phyloP scores from a whole-genome alignment of 2,329 filamentous ascomycete species.

The Fusarium sp. region DNA sequence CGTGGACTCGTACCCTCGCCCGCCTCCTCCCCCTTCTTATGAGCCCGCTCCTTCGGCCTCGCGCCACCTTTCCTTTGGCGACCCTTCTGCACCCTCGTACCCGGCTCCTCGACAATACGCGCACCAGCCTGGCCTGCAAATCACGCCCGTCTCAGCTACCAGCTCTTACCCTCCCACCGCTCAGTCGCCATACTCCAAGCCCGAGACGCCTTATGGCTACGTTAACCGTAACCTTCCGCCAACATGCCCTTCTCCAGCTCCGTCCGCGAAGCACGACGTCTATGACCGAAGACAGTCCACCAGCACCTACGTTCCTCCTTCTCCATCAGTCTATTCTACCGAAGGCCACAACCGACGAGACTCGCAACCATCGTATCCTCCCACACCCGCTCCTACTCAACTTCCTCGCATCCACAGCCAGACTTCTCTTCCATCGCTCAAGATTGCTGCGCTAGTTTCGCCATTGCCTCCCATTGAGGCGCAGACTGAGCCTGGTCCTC shows the following conservation, averaged over 20 bases:
- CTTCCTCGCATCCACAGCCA: constrained; percentile 42
- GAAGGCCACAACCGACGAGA: constrained; percentile 52
- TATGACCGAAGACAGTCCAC: constrained; percentile 57
- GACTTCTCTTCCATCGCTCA: constrained; percentile 56
- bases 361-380: constrained; percentile 51
- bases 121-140: constrained; percentile 54
- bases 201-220: constrained; percentile 59
- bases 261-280: constrained; percentile 52
- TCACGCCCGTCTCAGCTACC: constrained; percentile 54
- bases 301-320: constrained; percentile 57
- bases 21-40: constrained; percentile 53
- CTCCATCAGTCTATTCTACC: constrained; percentile 54
- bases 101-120: constrained; percentile 56
- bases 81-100: constrained; percentile 54
- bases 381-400: constrained; percentile 49
- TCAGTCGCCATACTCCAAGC: constrained; percentile 59
- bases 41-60: constrained; percentile 48
- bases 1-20: constrained; percentile 61
- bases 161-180: constrained; percentile 54
- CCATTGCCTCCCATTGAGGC: constrained; percentile 55
- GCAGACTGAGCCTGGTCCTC: constrained; percentile 51
- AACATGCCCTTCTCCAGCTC: constrained; percentile 51
- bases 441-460: constrained; percentile 55
- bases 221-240: constrained; percentile 50
- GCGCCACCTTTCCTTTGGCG: constrained; percentile 56